Evolutionary conservation across 2,329 filamentous ascomycete species (phyloP).

Genomic region (Iodosphaeria phyllophila): DNA sequence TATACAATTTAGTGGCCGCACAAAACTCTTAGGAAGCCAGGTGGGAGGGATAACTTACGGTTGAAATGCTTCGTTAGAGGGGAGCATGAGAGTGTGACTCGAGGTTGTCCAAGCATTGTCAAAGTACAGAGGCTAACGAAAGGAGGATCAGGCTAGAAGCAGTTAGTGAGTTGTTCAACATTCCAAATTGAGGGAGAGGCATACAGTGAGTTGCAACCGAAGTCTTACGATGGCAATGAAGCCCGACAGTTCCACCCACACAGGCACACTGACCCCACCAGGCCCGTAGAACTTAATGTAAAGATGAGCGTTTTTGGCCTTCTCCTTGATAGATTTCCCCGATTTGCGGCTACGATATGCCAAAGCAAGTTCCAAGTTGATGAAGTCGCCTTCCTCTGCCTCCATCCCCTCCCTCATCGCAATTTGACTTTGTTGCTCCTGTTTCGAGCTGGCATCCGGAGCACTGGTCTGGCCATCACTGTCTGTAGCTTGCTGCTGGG

Average conservation of each 20-base stretch:
- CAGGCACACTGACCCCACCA: slow-evolving; percentile 32
- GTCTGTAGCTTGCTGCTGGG: slow-evolving; percentile 10
- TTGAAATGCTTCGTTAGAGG: slow-evolving; percentile 50
- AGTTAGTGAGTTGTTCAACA: background rate
- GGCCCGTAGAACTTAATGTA: slow-evolving; percentile 53
- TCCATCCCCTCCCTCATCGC: slow-evolving; percentile 41
- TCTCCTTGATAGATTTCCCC: slow-evolving; percentile 37
- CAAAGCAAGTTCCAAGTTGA: slow-evolving; percentile 60
- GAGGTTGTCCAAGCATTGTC: slow-evolving; percentile 58
- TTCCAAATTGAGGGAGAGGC: background rate
- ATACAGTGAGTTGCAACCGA: slow-evolving; percentile 44
- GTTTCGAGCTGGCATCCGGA: slow-evolving; percentile 12
- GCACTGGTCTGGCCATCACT: slow-evolving; percentile 11
- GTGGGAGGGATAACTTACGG: too few relatives aligned
- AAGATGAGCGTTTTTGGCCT: slow-evolving; percentile 55
- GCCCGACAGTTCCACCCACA: slow-evolving; percentile 60
- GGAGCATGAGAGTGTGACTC: slow-evolving; percentile 50
- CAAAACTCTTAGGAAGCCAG: too few relatives aligned
- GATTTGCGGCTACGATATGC: slow-evolving; percentile 49
- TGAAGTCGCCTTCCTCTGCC: slow-evolving; percentile 59
- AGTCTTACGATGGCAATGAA: slow-evolving; percentile 52
- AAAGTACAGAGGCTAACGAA: slow-evolving; percentile 61
- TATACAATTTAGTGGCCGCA: too few relatives aligned
- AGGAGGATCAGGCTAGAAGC: slow-evolving; percentile 41
- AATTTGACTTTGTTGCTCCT: slow-evolving; percentile 18